phyloP scores from a whole-genome alignment of 306 rosid species.

The Medicago lupulina region DNA sequence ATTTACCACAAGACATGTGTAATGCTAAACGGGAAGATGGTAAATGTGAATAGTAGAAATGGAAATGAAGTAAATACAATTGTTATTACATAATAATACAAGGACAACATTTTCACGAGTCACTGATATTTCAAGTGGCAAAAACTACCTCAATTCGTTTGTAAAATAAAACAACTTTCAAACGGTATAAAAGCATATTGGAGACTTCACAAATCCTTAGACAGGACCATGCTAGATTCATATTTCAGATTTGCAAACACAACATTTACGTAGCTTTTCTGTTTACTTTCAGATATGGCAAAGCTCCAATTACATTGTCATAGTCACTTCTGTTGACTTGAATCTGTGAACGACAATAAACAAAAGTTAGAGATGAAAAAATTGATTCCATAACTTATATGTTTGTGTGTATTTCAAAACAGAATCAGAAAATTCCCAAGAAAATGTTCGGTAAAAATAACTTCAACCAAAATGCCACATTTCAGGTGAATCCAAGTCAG shows the following conservation, averaged over 20 bases:
- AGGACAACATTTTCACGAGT: constrained; percentile 9
- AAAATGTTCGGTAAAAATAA: not conserved
- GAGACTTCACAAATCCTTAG: constrained; percentile 35
- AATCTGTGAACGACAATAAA: constrained; percentile 55
- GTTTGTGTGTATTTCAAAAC: not conserved
- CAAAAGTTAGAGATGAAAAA: constrained; percentile 40
- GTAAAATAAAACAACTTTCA: constrained; percentile 36
- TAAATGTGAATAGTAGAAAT: not conserved
- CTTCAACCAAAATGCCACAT: too few relatives aligned
- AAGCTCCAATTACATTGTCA: constrained; percentile 82
- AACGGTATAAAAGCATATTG: constrained; percentile 14
- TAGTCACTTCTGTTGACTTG: constrained; percentile 81
- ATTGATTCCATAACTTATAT: constrained; percentile 21
- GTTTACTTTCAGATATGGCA: constrained; percentile 94
- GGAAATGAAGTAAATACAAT: constrained; percentile 9
- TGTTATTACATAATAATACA: constrained; percentile 40
- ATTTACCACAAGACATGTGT: not conserved
- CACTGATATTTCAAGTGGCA: constrained; percentile 33
- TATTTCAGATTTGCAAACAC: constrained; percentile 17
- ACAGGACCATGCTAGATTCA: constrained; percentile 19
- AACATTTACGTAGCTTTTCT: constrained; percentile 61
- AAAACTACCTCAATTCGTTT: constrained; percentile 35
- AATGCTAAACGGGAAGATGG: not conserved
- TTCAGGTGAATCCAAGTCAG: not conserved
- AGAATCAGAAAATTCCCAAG: not conserved